phyloP scores from a whole-genome alignment of 345 rosid species.

The Eucalyptus cladocalyx region DNA sequence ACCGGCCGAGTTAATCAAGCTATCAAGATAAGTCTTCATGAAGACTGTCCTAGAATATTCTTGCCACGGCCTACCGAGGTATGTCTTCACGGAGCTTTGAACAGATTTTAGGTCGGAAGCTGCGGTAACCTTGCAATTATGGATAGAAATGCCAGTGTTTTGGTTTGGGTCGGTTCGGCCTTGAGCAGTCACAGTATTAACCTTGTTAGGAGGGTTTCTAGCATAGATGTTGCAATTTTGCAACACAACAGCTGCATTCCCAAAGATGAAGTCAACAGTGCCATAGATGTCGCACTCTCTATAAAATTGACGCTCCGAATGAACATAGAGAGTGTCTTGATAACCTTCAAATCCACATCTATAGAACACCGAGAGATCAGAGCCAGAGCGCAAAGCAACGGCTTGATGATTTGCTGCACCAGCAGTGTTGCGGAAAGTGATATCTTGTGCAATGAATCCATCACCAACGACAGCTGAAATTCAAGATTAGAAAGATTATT shows the following conservation, averaged over 20 bases:
- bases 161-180: constrained; percentile 54
- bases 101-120: constrained; percentile 36
- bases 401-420: constrained; percentile 34
- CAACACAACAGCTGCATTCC: constrained; percentile 48
- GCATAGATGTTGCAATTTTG: constrained; percentile 50
- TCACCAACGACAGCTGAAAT: not conserved
- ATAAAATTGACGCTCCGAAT: constrained; percentile 59
- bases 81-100: constrained; percentile 38
- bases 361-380: constrained; percentile 58
- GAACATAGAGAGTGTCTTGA: constrained; percentile 65
- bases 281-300: constrained; percentile 52
- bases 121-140: constrained; percentile 38
- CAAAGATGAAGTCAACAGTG: constrained; percentile 49
- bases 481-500: not conserved
- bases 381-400: constrained; percentile 58
- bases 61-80: constrained; percentile 52
- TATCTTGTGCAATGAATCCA: not conserved
- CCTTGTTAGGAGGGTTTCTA: constrained; percentile 27
- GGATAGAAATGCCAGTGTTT: constrained; percentile 54
- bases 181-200: constrained; percentile 44
- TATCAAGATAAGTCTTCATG: constrained; percentile 38
- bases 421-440: not conserved
- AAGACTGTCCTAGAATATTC: constrained; percentile 35
- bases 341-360: constrained; percentile 49
- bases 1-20: constrained; percentile 35